phyloP scores from a whole-genome alignment of 257 asterid genomes.

The Rhazya stricta region DNA sequence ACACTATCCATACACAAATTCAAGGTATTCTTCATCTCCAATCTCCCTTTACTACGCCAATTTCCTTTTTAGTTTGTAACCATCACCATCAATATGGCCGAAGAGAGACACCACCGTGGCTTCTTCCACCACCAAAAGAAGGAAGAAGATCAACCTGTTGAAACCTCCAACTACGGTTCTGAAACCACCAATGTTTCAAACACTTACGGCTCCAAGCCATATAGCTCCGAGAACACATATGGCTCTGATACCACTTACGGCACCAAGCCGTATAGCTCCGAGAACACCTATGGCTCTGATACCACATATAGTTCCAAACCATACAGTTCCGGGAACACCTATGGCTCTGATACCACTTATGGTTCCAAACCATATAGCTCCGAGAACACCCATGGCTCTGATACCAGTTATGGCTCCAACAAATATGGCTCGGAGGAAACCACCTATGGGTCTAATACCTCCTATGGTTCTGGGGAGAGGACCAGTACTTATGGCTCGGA shows the following conservation, averaged over 20 bases:
- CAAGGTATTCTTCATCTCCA: not conserved
- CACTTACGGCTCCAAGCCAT: not conserved
- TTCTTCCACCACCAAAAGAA: constrained; percentile 50
- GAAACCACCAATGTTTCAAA: constrained; percentile 18
- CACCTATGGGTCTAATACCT: not conserved
- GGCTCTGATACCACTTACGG: not conserved
- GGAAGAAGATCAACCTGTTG: constrained; percentile 19
- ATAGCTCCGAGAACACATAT: not conserved
- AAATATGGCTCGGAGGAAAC: constrained; percentile 13
- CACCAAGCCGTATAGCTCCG: no score
- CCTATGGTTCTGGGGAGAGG: not conserved
- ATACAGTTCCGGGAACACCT: not conserved
- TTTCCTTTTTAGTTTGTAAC: not conserved
- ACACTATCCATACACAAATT: not conserved
- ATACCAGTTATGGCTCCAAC: not conserved
- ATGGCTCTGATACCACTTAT: not conserved
- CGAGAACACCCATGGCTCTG: not conserved
- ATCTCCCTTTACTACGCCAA: not conserved
- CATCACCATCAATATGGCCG: constrained; percentile 22
- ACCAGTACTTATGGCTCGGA: not conserved
- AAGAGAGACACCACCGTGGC: constrained; percentile 36
- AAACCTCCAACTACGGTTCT: constrained; percentile 14
- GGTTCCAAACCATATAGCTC: no score
- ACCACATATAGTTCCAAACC: not conserved
- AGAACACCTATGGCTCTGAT: not conserved